phyloP scores from a whole-genome alignment of 1,139 yeast genomes.

The Petasospora rhodanensis region DNA sequence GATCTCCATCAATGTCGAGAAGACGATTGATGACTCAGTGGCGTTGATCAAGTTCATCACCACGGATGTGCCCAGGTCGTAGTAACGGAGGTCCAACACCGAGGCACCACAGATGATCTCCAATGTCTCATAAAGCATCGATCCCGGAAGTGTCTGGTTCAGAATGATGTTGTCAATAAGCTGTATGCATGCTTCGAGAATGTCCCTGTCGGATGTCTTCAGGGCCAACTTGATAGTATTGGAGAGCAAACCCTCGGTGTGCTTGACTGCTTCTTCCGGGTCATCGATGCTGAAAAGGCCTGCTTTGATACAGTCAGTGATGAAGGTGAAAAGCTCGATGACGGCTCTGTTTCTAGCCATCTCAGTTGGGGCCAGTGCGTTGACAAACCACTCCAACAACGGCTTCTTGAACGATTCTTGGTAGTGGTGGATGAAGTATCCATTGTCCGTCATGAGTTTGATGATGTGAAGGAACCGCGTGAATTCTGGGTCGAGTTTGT shows the following conservation, averaged over 20 bases:
- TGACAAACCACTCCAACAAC: constrained; percentile 34
- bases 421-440: constrained; percentile 56
- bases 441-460: constrained; percentile 51
- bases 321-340: constrained; percentile 30
- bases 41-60: constrained; percentile 34
- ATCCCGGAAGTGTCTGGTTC: constrained; percentile 45
- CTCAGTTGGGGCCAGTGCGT: constrained; percentile 19
- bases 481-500: constrained; percentile 47
- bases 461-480: constrained; percentile 52
- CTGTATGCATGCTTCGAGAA: constrained; percentile 41
- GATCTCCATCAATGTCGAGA: constrained; percentile 35
- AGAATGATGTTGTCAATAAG: constrained; percentile 43
- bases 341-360: constrained; percentile 20
- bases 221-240: constrained; percentile 39
- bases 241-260: constrained; percentile 34
- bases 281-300: constrained; percentile 27
- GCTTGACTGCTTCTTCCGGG: constrained; percentile 31
- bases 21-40: constrained; percentile 33
- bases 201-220: constrained; percentile 37
- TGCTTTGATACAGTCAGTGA: constrained; percentile 26
- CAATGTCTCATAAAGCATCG: constrained; percentile 35
- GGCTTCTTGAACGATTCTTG: constrained; percentile 44
- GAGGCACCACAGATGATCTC: constrained; percentile 48
- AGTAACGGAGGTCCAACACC: constrained; percentile 34
- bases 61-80: constrained; percentile 37